phyloP scores from a whole-genome alignment of 768 basidiomycete species.

The Royoungia palumana region DNA sequence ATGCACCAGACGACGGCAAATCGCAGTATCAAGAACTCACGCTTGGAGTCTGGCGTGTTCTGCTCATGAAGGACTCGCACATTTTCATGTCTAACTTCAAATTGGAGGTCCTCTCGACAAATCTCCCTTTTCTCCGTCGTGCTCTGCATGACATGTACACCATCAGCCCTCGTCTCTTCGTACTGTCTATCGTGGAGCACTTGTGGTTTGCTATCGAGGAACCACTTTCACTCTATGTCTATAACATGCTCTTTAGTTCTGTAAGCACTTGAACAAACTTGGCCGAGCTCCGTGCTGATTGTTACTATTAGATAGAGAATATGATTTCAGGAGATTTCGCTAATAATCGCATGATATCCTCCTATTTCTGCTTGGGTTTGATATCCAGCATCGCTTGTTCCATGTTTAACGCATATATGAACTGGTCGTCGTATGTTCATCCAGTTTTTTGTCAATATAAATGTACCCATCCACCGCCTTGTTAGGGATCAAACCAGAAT shows the following conservation, averaged over 20 bases:
- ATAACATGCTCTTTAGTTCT: constrained; percentile 18
- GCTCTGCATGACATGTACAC: constrained; percentile 21
- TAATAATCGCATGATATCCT: neutral
- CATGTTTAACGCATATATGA: constrained; percentile 11
- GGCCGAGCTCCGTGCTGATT: neutral
- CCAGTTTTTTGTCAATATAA: neutral
- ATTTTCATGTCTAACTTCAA: constrained; percentile 6
- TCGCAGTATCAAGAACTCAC: constrained; percentile 6
- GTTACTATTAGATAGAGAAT: constrained; percentile 20
- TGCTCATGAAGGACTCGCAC: constrained; percentile 12
- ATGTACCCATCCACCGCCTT: neutral
- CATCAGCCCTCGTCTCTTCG: constrained; percentile 21
- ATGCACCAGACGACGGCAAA: too few species aligned
- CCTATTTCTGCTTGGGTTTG: constrained; percentile 11
- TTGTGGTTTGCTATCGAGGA: constrained; percentile 21
- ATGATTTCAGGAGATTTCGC: constrained; percentile 3
- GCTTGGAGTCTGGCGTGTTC: constrained; percentile 26
- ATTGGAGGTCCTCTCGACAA: constrained; percentile 3
- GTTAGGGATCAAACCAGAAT: constrained; percentile 3
- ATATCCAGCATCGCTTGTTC: constrained; percentile 17
- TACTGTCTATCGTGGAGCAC: constrained; percentile 3
- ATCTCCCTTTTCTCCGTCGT: constrained; percentile 10
- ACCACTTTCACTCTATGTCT: constrained; percentile 21
- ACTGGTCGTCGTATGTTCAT: constrained; percentile 17
- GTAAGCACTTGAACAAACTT: constrained; percentile 6